phyloP scores from a whole-genome alignment of 805 yeast genomes.

The Candida montana region DNA sequence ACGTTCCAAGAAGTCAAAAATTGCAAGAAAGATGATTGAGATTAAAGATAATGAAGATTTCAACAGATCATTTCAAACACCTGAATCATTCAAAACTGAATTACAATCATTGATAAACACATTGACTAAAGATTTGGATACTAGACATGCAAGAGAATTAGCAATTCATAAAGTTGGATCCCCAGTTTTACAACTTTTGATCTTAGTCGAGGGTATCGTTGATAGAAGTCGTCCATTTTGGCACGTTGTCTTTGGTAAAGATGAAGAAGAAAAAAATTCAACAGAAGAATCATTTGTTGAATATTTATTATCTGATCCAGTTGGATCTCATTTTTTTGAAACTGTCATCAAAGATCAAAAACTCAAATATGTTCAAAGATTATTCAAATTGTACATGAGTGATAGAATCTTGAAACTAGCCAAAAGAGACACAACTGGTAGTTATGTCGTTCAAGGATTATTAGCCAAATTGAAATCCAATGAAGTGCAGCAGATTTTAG shows the following conservation, averaged over 20 bases:
- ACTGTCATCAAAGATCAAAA: constrained; percentile 61
- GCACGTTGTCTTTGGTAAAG: constrained; percentile 53
- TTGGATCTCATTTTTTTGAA: constrained; percentile 92
- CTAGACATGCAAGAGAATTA: constrained; percentile 57
- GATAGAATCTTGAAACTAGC: constrained; percentile 70
- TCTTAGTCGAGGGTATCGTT: constrained; percentile 76
- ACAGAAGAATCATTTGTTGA: constrained; percentile 80
- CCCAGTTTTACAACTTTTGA: constrained; percentile 75
- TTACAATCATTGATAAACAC: constrained; percentile 44
- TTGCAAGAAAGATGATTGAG: constrained; percentile 91
- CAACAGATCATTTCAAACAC: constrained; percentile 61
- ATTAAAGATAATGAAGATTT: constrained; percentile 74
- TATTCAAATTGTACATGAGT: constrained; percentile 66
- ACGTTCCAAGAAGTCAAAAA: constrained; percentile 78
- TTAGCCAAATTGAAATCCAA: constrained; percentile 57
- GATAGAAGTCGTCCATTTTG: constrained; percentile 69
- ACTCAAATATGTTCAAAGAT: constrained; percentile 60
- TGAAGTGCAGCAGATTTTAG: constrained; percentile 59
- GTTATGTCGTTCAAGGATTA: constrained; percentile 69
- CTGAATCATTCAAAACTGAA: constrained; percentile 60
- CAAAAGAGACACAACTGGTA: constrained; percentile 79
- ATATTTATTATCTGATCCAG: constrained; percentile 74
- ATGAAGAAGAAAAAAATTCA: constrained; percentile 44
- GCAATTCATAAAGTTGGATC: constrained; percentile 80
- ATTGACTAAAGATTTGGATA: constrained; percentile 31